phyloP scores from a whole-genome alignment of 2,329 filamentous ascomycete genomes.

The Fusarium camptoceras region DNA sequence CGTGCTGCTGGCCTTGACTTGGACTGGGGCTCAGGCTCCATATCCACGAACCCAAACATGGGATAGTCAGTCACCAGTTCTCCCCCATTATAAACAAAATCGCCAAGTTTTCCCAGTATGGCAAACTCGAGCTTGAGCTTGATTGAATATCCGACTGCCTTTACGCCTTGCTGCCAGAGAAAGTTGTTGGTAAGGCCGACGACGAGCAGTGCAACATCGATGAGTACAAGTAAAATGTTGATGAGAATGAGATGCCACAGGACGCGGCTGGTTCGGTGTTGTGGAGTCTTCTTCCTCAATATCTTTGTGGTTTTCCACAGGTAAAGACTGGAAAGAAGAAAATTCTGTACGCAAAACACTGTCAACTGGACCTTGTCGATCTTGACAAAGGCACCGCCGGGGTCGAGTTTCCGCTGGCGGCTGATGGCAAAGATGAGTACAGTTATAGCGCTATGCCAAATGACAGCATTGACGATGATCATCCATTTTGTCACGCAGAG shows the following conservation, averaged over 20 bases:
- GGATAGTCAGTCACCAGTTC: conserved; percentile 19
- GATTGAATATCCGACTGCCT: conserved; percentile 51
- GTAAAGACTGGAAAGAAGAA: conserved; percentile 34
- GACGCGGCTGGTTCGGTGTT: conserved; percentile 25
- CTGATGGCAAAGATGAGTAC: conserved; percentile 24
- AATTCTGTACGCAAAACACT: conserved; percentile 32
- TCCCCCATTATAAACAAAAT: conserved; percentile 48
- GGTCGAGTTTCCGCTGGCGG: conserved; percentile 11
- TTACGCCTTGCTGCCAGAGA: conserved; percentile 51
- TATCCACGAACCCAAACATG: conserved; percentile 36
- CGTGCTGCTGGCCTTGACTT: not conserved
- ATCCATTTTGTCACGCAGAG: conserved; percentile 26
- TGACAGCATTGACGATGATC: conserved; percentile 25
- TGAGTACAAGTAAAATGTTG: conserved; percentile 57
- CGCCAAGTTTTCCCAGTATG: conserved; percentile 51
- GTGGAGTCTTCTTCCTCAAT: conserved; percentile 11
- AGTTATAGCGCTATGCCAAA: conserved; percentile 33
- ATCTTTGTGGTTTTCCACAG: conserved; percentile 31
- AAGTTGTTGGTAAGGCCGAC: conserved; percentile 50
- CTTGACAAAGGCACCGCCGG: conserved; percentile 4
- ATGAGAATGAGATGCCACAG: conserved; percentile 47
- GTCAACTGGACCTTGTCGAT: conserved; percentile 29
- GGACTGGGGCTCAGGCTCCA: conserved; percentile 22
- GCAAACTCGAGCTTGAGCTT: conserved; percentile 55
- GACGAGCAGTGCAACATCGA: conserved; percentile 55